phyloP scores from a whole-genome alignment of 257 asterid genomes.

The Penstemon davidsonii region DNA sequence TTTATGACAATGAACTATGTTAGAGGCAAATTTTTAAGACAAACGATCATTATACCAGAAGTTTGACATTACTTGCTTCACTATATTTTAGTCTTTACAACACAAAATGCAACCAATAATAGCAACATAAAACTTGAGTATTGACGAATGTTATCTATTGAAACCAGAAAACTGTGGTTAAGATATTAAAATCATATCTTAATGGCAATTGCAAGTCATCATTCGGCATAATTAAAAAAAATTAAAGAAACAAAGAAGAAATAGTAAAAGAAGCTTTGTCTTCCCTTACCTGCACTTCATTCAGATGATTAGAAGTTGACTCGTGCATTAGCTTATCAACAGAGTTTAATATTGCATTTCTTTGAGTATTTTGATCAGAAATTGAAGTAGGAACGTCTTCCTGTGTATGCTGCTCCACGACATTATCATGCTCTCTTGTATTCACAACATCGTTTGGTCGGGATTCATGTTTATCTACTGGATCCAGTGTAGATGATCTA shows the following conservation, averaged over 20 bases:
- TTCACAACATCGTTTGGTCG: conserved; percentile 25
- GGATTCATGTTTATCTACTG: conserved; percentile 34
- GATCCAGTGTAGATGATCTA: conserved; percentile 26
- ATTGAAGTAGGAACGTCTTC: conserved; percentile 30
- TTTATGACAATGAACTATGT: background rate
- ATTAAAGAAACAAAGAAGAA: background rate
- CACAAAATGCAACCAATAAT: background rate
- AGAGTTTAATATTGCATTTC: conserved; percentile 35
- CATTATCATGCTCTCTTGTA: conserved; percentile 30
- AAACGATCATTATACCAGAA: background rate
- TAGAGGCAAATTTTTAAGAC: conserved; percentile 12
- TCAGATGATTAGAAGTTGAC: conserved; percentile 37
- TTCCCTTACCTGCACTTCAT: conserved; percentile 52
- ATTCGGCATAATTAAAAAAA: background rate
- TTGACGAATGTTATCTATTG: background rate
- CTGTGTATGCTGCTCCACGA: conserved; percentile 21
- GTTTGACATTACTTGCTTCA: conserved; percentile 13
- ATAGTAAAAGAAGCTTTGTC: conserved; percentile 6
- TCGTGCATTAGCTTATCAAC: conserved; percentile 42
- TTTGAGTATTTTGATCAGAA: conserved; percentile 32
- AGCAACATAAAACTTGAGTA: background rate
- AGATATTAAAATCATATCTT: background rate
- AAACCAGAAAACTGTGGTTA: conserved; percentile 1
- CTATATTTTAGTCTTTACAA: conserved; percentile 1
- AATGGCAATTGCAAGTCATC: background rate